These are phyloP conservation scores for Scytalidium lignicola DNA, from an alignment of 2,329 filamentous ascomycete species.

Conservation along the genomic window DNA sequence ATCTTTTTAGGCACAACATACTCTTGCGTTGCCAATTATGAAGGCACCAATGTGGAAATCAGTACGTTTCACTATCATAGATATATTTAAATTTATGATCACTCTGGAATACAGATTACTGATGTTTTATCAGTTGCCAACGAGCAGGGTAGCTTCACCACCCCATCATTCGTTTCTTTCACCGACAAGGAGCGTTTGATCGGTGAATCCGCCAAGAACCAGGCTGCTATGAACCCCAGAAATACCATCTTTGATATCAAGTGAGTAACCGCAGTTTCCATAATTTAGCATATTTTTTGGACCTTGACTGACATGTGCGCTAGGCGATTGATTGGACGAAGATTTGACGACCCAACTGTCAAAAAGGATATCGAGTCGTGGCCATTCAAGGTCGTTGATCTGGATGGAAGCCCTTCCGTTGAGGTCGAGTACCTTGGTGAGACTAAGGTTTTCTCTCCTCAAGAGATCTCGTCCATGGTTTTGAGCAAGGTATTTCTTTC, in stretches of 20 bases:
- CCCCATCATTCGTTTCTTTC: constrained; percentile 98
- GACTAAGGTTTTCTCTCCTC: constrained; percentile 92
- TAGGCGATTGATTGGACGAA: constrained; percentile 95
- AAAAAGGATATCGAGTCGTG: constrained; percentile 98
- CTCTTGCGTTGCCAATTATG: constrained; percentile 99
- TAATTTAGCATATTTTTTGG: not conserved
- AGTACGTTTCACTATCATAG: constrained; percentile 48
- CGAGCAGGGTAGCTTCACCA: constrained; percentile 99
- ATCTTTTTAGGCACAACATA: constrained; percentile 81
- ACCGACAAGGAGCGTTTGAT: constrained; percentile 98
- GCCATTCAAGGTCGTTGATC: constrained; percentile 97
- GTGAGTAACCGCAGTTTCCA: constrained; percentile 46
- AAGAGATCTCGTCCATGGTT: constrained; percentile 99
- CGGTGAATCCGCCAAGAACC: constrained; percentile 99
- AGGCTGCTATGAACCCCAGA: constrained; percentile 97
- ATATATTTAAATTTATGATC: constrained; percentile 14
- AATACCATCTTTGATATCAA: constrained; percentile 99
- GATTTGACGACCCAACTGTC: constrained; percentile 91
- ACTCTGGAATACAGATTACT: constrained; percentile 5
- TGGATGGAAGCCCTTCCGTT: constrained; percentile 82
- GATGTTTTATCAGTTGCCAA: constrained; percentile 67
- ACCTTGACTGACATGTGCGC: constrained; percentile 5
- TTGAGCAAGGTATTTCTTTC: constrained; percentile 73
- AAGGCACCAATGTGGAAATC: constrained; percentile 99
- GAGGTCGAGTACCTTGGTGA: constrained; percentile 94